Conservation (phyloP, 2,329 filamentous ascomycete species). For the Endoconidiophora polonica region DNA sequence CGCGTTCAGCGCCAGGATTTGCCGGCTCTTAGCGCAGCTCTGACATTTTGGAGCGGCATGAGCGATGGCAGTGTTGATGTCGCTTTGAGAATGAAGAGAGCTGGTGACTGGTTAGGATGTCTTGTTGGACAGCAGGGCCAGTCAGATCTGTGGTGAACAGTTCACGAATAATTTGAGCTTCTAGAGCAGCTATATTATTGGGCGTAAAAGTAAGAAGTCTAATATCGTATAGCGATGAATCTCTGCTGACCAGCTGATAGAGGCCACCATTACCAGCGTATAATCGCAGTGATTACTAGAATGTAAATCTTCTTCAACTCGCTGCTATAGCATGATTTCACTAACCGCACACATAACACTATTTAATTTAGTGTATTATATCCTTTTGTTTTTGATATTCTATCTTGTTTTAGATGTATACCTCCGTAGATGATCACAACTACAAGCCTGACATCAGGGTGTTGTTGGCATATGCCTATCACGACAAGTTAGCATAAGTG, state of each 20-base stretch:
- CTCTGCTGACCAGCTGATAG: no score
- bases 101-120: slow-evolving; percentile 47
- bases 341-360: not conserved
- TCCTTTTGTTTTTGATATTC: slow-evolving; percentile 1
- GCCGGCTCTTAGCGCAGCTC: slow-evolving; percentile 41
- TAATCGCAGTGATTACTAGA: no score
- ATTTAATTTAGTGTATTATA: not conserved
- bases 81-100: slow-evolving; percentile 37
- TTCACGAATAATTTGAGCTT: no score
- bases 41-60: slow-evolving; percentile 46
- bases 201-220: no score
- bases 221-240: no score
- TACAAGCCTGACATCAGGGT: slow-evolving; percentile 47
- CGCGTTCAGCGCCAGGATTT: slow-evolving; percentile 46
- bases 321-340: not conserved
- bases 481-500: not conserved
- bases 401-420: slow-evolving; percentile 10
- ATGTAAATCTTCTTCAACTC: no score
- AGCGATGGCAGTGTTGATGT: slow-evolving; percentile 27
- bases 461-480: slow-evolving; percentile 65
- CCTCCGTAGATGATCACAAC: not conserved
- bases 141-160: slow-evolving; percentile 28
- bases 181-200: no score
- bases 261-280: no score
- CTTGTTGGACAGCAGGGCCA: slow-evolving; percentile 34